phyloP scores from a whole-genome alignment of 495 filamentous ascomycete species.

The Trichoderma asperelloides region DNA sequence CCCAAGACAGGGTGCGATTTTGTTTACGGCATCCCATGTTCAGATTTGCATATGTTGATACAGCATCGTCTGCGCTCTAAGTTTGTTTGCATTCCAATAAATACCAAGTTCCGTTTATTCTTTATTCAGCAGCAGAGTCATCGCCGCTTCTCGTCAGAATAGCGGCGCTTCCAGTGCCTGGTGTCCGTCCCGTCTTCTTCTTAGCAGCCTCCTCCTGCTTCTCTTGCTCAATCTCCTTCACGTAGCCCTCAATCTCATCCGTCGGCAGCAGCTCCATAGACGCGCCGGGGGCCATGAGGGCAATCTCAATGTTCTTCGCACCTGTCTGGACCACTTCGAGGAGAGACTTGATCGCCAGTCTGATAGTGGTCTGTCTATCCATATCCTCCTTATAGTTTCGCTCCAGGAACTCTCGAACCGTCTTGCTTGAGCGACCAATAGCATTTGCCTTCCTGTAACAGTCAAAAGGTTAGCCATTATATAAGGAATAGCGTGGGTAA shows the following conservation, averaged over 20 bases:
- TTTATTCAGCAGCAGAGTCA: constrained; percentile 24
- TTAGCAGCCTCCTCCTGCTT: constrained; percentile 97
- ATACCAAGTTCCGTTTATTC: neutral
- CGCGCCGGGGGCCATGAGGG: constrained; percentile 95
- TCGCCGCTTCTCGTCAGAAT: constrained; percentile 64
- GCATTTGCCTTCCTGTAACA: constrained; percentile 89
- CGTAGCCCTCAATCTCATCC: constrained; percentile 91
- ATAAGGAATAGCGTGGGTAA: no score
- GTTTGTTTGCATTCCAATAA: constrained; percentile 2
- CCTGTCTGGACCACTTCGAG: constrained; percentile 97
- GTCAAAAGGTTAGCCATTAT: neutral
- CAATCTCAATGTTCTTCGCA: constrained; percentile 99
- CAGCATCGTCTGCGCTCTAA: constrained; percentile 11
- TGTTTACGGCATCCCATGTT: neutral
- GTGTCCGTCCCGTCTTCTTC: constrained; percentile 80
- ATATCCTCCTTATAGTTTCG: constrained; percentile 96
- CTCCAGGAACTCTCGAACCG: constrained; percentile 94
- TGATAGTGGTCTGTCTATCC: constrained; percentile 93
- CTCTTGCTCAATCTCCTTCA: constrained; percentile 97
- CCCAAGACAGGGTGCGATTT: neutral
- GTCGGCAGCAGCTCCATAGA: constrained; percentile 86
- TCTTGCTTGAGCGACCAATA: constrained; percentile 96
- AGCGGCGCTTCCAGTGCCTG: constrained; percentile 67
- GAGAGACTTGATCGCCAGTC: constrained; percentile 93
- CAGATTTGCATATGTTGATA: constrained; percentile 1